A percentile compares a stretch with the other conserved stretches of the same genome.
These are phyloP conservation scores for Thermothelomyces thermophilus DNA, from an alignment of 2,329 filamentous ascomycete species.

Conservation along the genomic window DNA sequence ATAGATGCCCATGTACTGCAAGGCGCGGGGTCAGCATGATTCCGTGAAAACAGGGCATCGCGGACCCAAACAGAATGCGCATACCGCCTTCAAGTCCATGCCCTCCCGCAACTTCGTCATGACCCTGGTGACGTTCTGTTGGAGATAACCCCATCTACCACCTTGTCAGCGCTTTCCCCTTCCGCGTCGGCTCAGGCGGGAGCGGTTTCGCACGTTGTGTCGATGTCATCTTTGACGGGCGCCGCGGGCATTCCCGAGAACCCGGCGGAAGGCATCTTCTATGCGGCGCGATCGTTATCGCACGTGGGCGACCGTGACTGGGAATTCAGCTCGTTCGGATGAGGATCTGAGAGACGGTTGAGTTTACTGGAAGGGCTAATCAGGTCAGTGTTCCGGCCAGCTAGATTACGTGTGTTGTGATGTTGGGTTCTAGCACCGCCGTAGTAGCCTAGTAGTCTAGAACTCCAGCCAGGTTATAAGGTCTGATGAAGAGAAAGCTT, in stretches of 20 bases:
- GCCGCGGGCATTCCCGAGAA: conserved; percentile 32
- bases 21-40: conserved; percentile 12
- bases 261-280: conserved; percentile 12
- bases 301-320: background rate
- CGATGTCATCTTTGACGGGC: conserved; percentile 56
- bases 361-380: background rate
- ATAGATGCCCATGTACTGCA: conserved; percentile 92
- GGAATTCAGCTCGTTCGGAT: background rate
- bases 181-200: background rate
- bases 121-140: conserved; percentile 81
- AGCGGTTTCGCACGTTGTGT: conserved; percentile 22
- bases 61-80: conserved; percentile 23
- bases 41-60: conserved; percentile 11
- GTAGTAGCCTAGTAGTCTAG: background rate
- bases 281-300: background rate
- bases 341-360: background rate
- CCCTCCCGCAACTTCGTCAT: conserved; percentile 90
- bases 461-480: background rate
- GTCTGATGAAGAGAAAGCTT: background rate
- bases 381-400: background rate
- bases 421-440: background rate
- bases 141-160: conserved; percentile 78
- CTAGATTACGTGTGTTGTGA: background rate
- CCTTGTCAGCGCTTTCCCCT: conserved; percentile 12
- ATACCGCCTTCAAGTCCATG: conserved; percentile 83